Evolutionary conservation across 75 land plant genomes (phyloP).

Genomic region (Picea sitchensis): DNA sequence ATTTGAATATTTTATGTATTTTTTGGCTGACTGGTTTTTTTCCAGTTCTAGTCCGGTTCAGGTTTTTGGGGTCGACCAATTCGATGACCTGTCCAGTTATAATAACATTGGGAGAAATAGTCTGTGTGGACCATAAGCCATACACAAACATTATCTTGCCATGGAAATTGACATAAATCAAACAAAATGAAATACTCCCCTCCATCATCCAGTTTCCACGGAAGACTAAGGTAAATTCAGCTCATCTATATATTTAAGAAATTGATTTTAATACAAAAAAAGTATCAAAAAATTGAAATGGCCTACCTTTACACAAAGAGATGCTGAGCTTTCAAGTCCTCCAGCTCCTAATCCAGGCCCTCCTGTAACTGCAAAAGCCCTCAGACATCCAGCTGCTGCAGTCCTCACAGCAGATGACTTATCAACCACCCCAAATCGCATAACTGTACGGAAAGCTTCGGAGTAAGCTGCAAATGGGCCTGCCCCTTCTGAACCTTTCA

Average conservation of each 20-base stretch:
- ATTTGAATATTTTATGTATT: no score
- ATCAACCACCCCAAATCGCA: constrained; percentile 64
- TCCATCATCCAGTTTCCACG: background rate
- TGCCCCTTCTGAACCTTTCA: constrained; percentile 84
- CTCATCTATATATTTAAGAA: background rate
- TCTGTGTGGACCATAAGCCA: background rate
- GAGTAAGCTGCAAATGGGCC: constrained; percentile 79
- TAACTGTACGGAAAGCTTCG: constrained; percentile 79
- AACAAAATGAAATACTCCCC: background rate
- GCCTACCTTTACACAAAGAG: constrained; percentile 79
- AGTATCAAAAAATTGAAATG: background rate
- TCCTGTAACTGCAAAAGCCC: constrained; percentile 82
- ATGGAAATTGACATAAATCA: background rate
- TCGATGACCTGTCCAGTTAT: no score
- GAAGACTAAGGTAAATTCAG: background rate
- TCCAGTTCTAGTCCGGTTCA: no score
- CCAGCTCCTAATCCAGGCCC: constrained; percentile 83
- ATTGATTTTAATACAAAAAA: background rate
- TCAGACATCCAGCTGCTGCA: constrained; percentile 88
- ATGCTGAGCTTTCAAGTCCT: constrained; percentile 74
- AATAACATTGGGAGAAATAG: background rate
- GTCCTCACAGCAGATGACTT: constrained; percentile 79
- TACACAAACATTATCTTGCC: background rate
- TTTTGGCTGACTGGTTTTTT: no score
- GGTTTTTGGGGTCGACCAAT: no score